Conservation (phyloP, 495 filamentous ascomycete species). For the Hamigera avellanea region DNA sequence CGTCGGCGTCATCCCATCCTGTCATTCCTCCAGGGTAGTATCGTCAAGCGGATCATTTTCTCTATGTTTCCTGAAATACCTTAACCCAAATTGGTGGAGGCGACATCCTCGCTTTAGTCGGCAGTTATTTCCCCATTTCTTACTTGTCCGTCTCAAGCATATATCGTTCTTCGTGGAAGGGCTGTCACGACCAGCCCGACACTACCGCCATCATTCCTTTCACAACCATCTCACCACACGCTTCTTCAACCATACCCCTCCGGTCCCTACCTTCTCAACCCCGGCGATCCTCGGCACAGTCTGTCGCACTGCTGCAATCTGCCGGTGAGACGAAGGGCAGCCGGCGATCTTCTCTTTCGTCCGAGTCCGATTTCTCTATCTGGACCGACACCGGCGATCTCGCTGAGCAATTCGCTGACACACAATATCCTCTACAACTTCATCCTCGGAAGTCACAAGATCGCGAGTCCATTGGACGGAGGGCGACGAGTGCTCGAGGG, state of each 20-base stretch:
- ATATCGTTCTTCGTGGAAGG: constrained; percentile 12
- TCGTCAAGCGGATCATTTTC: too few species aligned
- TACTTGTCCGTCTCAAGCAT: too few species aligned
- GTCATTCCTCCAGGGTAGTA: too few species aligned
- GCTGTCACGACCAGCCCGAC: constrained; percentile 35
- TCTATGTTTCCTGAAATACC: too few species aligned
- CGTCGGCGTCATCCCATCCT: too few species aligned
- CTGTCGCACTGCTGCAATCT: constrained; percentile 24
- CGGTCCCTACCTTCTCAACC: constrained; percentile 36
- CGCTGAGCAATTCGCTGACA: constrained; percentile 73
- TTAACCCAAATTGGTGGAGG: too few species aligned
- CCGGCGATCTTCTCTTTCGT: constrained; percentile 43
- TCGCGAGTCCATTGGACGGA: constrained; percentile 33
- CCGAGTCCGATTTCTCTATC: constrained; percentile 61
- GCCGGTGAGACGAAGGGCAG: constrained; percentile 37
- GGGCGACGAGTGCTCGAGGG: constrained; percentile 14
- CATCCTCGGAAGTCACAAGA: constrained; percentile 51
- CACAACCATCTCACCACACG: constrained; percentile 35
- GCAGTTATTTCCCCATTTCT: too few species aligned
- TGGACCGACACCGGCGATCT: constrained; percentile 94
- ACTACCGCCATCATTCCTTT: constrained; percentile 50
- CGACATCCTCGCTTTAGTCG: too few species aligned
- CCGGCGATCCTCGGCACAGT: constrained; percentile 20
- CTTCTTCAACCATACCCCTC: constrained; percentile 44
- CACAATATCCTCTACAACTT: constrained; percentile 65